Base-by-base conservation (phyloP, 257 asterid genomes). In the Nicotiana tomentosiformis region DNA sequence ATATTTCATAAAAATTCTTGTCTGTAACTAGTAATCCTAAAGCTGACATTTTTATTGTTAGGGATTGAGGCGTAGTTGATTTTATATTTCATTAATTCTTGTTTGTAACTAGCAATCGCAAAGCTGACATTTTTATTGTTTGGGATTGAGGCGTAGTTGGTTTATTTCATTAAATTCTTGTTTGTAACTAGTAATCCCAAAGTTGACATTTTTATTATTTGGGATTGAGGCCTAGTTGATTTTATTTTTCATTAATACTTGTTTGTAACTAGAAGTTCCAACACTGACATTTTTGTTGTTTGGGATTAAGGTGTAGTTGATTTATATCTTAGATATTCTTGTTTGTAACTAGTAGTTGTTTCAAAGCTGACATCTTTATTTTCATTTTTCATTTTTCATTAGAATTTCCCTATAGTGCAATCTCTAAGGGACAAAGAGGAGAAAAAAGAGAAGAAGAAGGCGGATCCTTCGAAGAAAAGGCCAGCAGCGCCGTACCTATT, bases 401-500 rank as follows among this genome's bases (percentile, higher is more conserved):
- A 94, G 98, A 85, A 86, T 18, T 82, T 95, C n/a, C 96, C 97
- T 0, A 6, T 85, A 1, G 86, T 89, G 68, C 68, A 89, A 33
- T 57, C 89, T 9, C 35, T 77, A 49, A 87, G 81, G 86, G 96
- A 90, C 29, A 87, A 68, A 57, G 97, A 90, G 46, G 91, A 87
- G 81, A 97, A 90, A 3, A 95, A 95, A 90, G 94, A 89, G 61
- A 95, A 91, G 82, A 94, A 89, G 90, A 91, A 90, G 85, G 90
- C 33, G 7, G 87, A 85, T 67, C 82, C 84, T 1, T 66, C 88
- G 1, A 90, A 60, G 85, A 95, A 94, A 80, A 95, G 84, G 88
- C 99, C 98, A 26, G 91, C 96, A 1, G 93, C 96, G 35, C 87
- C 99, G 0, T 95, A 95, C 66, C 89, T 84, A 2, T 82, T 91